Percentiles rank a stretch among this genome's conserved stretches.
These are phyloP conservation scores for Diaporthe citriasiana DNA, from an alignment of 2,329 filamentous ascomycete species.

Conservation along the genomic window DNA sequence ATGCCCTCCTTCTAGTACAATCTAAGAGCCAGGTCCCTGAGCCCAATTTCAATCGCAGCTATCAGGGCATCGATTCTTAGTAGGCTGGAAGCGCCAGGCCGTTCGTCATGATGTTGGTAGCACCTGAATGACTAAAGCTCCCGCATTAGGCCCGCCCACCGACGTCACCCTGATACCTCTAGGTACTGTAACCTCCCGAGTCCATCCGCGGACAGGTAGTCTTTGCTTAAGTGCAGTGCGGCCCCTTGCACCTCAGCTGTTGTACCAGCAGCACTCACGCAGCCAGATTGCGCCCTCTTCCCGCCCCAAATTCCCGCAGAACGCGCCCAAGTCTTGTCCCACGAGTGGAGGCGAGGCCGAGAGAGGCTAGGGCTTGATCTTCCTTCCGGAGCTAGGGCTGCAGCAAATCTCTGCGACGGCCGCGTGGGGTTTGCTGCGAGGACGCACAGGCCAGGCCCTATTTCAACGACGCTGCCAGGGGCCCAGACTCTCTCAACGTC, in stretches of 20 bases:
- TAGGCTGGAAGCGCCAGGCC: neutral
- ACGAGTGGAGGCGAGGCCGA: slow-evolving; percentile 5
- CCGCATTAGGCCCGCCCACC: slow-evolving; percentile 27
- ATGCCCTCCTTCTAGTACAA: neutral
- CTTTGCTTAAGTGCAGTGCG: no score
- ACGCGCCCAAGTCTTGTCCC: neutral
- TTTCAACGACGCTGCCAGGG: neutral
- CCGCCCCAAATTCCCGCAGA: neutral
- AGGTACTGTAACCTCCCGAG: slow-evolving; percentile 1
- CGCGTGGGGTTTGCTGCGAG: neutral
- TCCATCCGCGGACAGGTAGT: neutral
- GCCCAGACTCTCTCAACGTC: slow-evolving; percentile 10
- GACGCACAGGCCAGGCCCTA: slow-evolving; percentile 30
- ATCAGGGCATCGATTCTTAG: neutral
- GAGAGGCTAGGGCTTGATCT: neutral
- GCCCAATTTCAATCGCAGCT: neutral
- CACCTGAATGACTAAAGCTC: slow-evolving; percentile 35
- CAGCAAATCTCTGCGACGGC: neutral
- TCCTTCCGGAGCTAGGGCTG: neutral
- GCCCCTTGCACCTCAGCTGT: neutral
- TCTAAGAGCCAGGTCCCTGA: neutral
- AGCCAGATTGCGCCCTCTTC: neutral
- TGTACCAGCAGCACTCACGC: neutral
- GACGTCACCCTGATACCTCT: slow-evolving; percentile 29
- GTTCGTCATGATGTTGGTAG: slow-evolving; percentile 27